Conservation (phyloP, 805 yeast genomes). For the Grigorovia humatica region DNA sequence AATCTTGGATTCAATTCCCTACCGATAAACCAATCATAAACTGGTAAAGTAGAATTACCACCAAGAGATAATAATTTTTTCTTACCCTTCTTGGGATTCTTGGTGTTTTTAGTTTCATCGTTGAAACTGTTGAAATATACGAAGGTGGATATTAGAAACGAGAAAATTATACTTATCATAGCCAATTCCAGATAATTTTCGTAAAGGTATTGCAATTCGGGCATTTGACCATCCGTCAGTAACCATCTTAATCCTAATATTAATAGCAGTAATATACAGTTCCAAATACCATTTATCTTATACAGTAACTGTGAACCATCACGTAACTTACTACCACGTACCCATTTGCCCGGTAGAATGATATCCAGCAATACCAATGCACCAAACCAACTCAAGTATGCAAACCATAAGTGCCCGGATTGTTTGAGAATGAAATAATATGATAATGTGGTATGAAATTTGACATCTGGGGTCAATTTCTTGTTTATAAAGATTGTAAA, state of each 20-base stretch:
- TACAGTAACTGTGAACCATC: slow-evolving; percentile 65
- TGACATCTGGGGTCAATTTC: slow-evolving; percentile 41
- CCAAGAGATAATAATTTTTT: slow-evolving; percentile 74
- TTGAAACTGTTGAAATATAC: slow-evolving; percentile 62
- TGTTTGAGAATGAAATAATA: slow-evolving; percentile 35
- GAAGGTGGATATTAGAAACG: slow-evolving; percentile 50
- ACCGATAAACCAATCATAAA: slow-evolving; percentile 96
- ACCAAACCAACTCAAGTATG: slow-evolving; percentile 64
- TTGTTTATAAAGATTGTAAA: slow-evolving; percentile 51
- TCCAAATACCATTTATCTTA: slow-evolving; percentile 69
- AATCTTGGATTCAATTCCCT: slow-evolving; percentile 85
- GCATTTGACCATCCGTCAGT: slow-evolving; percentile 45
- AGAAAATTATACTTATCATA: slow-evolving; percentile 50
- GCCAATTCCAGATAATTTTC: slow-evolving; percentile 57
- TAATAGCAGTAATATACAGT: slow-evolving; percentile 34
- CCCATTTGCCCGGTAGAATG: slow-evolving; percentile 51
- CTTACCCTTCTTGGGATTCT: slow-evolving; percentile 34
- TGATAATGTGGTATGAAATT: not conserved
- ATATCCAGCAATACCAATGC: slow-evolving; percentile 53
- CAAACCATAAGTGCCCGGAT: slow-evolving; percentile 41
- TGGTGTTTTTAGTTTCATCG: slow-evolving; percentile 22
- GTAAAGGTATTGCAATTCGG: slow-evolving; percentile 73
- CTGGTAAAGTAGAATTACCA: slow-evolving; percentile 66
- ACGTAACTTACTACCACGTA: slow-evolving; percentile 60
- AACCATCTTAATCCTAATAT: slow-evolving; percentile 43